phyloP scores from a whole-genome alignment of 768 basidiomycete genomes.

The Pholiota microspora region DNA sequence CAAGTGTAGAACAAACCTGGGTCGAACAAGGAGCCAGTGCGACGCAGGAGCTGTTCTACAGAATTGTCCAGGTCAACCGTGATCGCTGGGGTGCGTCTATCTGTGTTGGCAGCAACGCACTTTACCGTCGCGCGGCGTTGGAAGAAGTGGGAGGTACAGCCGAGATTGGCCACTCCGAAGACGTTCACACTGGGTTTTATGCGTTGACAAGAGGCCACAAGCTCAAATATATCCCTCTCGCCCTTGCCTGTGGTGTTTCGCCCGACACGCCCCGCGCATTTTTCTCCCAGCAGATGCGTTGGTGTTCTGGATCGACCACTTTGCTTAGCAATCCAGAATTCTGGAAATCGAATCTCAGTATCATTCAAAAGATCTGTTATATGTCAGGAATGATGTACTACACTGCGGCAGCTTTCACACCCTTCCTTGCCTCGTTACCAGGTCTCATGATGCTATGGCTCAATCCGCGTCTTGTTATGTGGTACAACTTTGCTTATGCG shows the following conservation, averaged over 20 bases:
- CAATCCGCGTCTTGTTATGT: conserved; percentile 21
- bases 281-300: conserved; percentile 30
- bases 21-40: conserved; percentile 26
- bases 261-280: conserved; percentile 26
- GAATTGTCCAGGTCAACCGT: conserved; percentile 26
- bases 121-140: conserved; percentile 25
- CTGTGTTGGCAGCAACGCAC: conserved; percentile 26
- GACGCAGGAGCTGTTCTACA: conserved; percentile 25
- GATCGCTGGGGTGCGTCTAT: conserved; percentile 26
- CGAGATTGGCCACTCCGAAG: conserved; percentile 26
- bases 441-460: conserved; percentile 23
- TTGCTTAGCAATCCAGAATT: conserved; percentile 24
- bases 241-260: conserved; percentile 25
- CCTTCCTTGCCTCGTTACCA: conserved; percentile 22
- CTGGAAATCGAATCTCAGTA: conserved; percentile 23
- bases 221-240: conserved; percentile 26
- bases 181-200: conserved; percentile 28
- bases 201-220: conserved; percentile 25
- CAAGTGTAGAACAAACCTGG: conserved; percentile 23
- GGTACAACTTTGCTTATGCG: conserved; percentile 26
- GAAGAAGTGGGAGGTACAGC: conserved; percentile 24
- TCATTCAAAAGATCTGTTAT: conserved; percentile 26
- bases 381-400: conserved; percentile 28
- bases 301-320: conserved; percentile 27
- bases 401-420: conserved; percentile 22